Evolutionary conservation across 345 rosid species (phyloP).

Genomic region (Ceriops decandra): DNA sequence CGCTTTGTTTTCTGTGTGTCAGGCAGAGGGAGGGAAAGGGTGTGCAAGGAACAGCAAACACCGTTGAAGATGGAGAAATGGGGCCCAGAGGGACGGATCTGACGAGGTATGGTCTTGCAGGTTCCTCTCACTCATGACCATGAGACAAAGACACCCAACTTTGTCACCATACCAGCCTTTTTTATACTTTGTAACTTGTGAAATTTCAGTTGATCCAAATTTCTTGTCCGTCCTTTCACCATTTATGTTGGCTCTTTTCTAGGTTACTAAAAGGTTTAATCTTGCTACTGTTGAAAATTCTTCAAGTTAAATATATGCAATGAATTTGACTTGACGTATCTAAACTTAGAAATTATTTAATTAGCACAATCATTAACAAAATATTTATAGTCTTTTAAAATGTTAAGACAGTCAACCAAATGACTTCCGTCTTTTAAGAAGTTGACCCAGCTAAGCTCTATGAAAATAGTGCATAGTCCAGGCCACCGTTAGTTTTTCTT

Average conservation of each 20-base stretch:
- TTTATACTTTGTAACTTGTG: conserved; percentile 7
- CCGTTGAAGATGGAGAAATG: conserved; percentile 17
- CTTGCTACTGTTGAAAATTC: not conserved
- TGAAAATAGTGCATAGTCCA: too few species aligned
- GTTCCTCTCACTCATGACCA: conserved; percentile 32
- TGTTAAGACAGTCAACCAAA: too few species aligned
- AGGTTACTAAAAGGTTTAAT: not conserved
- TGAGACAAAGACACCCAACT: conserved; percentile 9
- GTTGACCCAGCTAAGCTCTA: too few species aligned
- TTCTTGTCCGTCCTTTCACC: conserved; percentile 22
- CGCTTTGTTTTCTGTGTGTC: conserved; percentile 11
- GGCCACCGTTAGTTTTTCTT: too few species aligned
- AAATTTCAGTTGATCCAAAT: conserved; percentile 17
- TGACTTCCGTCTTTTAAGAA: too few species aligned
- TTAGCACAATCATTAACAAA: too few species aligned
- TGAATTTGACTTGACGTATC: too few species aligned
- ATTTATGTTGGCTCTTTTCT: conserved; percentile 13
- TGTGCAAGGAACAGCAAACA: conserved; percentile 14
- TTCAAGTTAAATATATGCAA: too few species aligned
- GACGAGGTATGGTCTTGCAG: conserved; percentile 46
- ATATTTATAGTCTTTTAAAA: too few species aligned
- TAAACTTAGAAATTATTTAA: too few species aligned
- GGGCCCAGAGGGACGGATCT: conserved; percentile 49
- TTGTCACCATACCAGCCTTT: not conserved
- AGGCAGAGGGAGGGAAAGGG: conserved; percentile 7